Conservation (phyloP, 2,329 filamentous ascomycete genomes). For the Dactylellina parvicollis region DNA sequence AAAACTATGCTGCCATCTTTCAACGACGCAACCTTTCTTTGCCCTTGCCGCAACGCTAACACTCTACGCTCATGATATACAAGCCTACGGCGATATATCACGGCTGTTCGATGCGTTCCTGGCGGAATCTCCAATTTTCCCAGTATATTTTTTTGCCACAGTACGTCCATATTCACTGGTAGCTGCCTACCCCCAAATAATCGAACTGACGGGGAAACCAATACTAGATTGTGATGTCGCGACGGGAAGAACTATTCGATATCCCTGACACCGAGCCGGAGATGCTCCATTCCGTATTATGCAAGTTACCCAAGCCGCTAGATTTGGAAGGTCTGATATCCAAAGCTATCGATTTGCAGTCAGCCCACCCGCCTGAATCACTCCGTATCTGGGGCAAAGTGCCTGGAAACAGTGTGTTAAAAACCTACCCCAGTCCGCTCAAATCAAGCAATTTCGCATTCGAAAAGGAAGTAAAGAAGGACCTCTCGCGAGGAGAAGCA, state of each 20-base stretch:
- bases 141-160: constrained; percentile 84
- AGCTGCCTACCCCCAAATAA: constrained; percentile 14
- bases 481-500: constrained; percentile 71
- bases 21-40: constrained; percentile 84
- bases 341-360: constrained; percentile 72
- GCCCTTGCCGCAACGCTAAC: constrained; percentile 92
- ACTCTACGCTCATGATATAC: constrained; percentile 95
- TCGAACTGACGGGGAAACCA: not conserved
- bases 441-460: constrained; percentile 66
- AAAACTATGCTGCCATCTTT: constrained; percentile 77
- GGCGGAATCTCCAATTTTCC: constrained; percentile 79
- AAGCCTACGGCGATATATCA: constrained; percentile 86
- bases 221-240: constrained; percentile 76
- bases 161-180: constrained; percentile 59
- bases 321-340: constrained; percentile 81
- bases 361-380: constrained; percentile 74
- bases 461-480: constrained; percentile 27
- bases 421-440: constrained; percentile 73
- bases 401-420: constrained; percentile 80
- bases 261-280: constrained; percentile 85
- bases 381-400: constrained; percentile 78
- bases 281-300: constrained; percentile 88
- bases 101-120: constrained; percentile 92
- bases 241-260: constrained; percentile 84
- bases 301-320: constrained; percentile 83